These are phyloP conservation scores for Metarhizium sp. DNA, from an alignment of 2,329 filamentous ascomycete species.

Conservation along the genomic window DNA sequence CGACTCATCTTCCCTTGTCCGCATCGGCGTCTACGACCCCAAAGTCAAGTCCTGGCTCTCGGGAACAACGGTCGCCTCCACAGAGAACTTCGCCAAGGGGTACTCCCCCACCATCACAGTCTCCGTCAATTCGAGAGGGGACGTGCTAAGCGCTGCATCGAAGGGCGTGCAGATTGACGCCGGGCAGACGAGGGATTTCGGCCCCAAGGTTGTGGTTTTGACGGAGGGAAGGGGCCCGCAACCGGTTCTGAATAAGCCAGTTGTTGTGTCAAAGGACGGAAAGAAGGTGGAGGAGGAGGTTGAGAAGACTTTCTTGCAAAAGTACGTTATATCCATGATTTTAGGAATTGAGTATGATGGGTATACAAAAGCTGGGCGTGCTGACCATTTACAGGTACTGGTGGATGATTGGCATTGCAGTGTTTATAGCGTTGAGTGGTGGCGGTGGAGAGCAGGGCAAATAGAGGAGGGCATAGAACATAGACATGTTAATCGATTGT, in stretches of 20 bases:
- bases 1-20: conserved; percentile 37
- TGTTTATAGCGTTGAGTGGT: conserved; percentile 43
- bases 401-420: conserved; percentile 50
- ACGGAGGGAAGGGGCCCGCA: conserved; percentile 39
- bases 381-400: conserved; percentile 47
- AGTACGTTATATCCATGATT: conserved; percentile 35
- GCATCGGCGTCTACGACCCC: conserved; percentile 48
- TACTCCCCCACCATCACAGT: conserved; percentile 49
- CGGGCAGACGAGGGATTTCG: conserved; percentile 56
- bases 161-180: conserved; percentile 54
- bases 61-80: conserved; percentile 45
- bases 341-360: neutral
- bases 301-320: conserved; percentile 59
- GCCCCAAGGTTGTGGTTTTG: conserved; percentile 46
- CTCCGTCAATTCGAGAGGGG: conserved; percentile 34
- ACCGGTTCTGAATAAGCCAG: conserved; percentile 53
- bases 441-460: conserved; percentile 34
- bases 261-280: conserved; percentile 52
- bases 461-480: conserved; percentile 22
- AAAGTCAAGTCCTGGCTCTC: conserved; percentile 38
- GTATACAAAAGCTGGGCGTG: conserved; percentile 7
- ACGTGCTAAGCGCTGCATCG: conserved; percentile 39
- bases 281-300: conserved; percentile 43
- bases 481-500: neutral
- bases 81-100: conserved; percentile 51